Evolutionary conservation across 1,284 basidiomycete species (phyloP), one percentile per base, ranked within the genome.

Genomic region (Gomphus sp.): DNA sequence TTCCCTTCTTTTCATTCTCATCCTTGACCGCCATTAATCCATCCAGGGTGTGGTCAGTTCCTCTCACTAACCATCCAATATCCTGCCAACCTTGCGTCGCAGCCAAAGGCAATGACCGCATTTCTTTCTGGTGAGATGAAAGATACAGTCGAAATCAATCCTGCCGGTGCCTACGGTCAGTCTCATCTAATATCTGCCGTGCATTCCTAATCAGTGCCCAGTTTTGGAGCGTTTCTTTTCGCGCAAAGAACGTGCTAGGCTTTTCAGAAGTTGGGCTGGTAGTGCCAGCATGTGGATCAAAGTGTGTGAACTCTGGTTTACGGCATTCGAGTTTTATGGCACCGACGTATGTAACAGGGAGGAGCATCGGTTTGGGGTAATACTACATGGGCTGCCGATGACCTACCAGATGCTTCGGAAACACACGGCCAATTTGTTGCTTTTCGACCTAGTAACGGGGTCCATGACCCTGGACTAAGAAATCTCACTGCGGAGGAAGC

Each of bases 201-300:
- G 33, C n/a, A 36, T 36, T 28, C 18, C 34, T 9, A 56, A 34
- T 31, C 37, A 37, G 11, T 47, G 50, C 45, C 43, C 62, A 89
- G 87, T 91, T 0, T 76, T 91, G 4, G 89, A 91, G 65, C 80
- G 82, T 56, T 93, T 96, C 76, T 98, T 98, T 72, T 94, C 91
- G 2, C 79, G 93, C 37, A 83, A 82, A 41, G 97, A 99, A 70
- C 82, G 96, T 0, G 92, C 92, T 60, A 86, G 83, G 60, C 78
- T 99, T 14, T 99, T 99, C 78, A 81, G 93, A 41, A 90, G 87
- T 65, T 99, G 96, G 97, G 91, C 93, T 2, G 96, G 96, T 44
- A 89, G 91, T 62, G 93, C 91, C 16, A 93, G 89, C 65, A 85
- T 95, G 84, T 94, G 91, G 91, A 82, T 93, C 63, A 94, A 94